Percentiles rank a stretch among this genome's conserved stretches.
Conservation (phyloP, 2,329 filamentous ascomycete species). For the Fusarium albidum region DNA sequence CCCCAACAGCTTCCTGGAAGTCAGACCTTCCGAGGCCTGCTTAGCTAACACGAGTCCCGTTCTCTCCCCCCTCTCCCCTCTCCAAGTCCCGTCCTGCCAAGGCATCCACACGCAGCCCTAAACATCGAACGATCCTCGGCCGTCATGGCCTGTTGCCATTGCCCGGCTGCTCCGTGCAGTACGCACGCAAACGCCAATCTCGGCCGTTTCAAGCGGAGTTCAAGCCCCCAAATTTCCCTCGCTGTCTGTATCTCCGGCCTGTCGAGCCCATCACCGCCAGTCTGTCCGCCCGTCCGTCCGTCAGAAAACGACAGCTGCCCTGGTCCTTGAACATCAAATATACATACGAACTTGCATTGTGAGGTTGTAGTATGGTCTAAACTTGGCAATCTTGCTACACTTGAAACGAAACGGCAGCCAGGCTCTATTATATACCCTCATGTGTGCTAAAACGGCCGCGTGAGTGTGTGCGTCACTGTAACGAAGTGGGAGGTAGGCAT, state of each 20-base stretch:
- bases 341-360: no score
- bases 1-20: no score
- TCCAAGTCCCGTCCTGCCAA: background rate
- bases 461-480: background rate
- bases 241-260: conserved; percentile 7
- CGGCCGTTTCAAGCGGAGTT: conserved; percentile 16
- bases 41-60: conserved; percentile 2
- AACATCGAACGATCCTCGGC: conserved; percentile 31
- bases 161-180: conserved; percentile 28
- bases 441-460: background rate
- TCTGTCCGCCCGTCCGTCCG: no score
- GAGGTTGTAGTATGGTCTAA: background rate
- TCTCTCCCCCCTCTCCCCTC: conserved; percentile 5
- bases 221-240: conserved; percentile 1
- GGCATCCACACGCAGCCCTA: conserved; percentile 20
- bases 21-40: background rate
- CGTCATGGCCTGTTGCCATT: conserved; percentile 29
- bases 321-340: background rate
- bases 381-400: background rate
- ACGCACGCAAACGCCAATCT: conserved; percentile 18
- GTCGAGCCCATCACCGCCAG: background rate
- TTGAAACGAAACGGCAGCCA: background rate
- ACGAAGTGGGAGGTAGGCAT: conserved; percentile 11
- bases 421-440: background rate
- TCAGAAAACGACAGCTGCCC: background rate